Conservation (phyloP, 2,329 filamentous ascomycete genomes). For the Colletotrichum caudatum region DNA sequence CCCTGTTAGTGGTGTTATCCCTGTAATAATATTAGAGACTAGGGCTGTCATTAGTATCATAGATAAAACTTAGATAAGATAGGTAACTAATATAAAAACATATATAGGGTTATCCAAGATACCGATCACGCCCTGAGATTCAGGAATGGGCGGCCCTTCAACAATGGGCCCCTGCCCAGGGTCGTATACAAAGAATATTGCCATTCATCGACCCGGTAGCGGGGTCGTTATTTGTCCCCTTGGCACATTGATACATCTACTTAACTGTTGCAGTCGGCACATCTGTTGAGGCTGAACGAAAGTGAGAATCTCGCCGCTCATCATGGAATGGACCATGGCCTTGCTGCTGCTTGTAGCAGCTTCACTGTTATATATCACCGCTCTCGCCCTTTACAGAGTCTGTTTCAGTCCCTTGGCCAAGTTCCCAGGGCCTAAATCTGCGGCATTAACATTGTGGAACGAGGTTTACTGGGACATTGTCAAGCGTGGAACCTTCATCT, state of each 20-base stretch:
- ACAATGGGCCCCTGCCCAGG: neutral
- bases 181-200: too few relatives aligned
- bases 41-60: too few relatives aligned
- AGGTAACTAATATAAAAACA: too few relatives aligned
- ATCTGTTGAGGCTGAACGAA: neutral
- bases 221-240: neutral
- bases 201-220: slow-evolving; percentile 1
- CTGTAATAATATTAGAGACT: neutral
- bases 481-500: slow-evolving; percentile 49
- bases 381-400: slow-evolving; percentile 3
- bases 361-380: neutral
- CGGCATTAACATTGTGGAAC: slow-evolving; percentile 49
- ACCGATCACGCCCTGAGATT: too few relatives aligned
- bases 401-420: slow-evolving; percentile 19
- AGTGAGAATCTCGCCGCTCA: neutral
- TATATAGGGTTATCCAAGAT: too few relatives aligned
- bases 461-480: slow-evolving; percentile 52
- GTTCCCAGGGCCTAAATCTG: slow-evolving; percentile 48
- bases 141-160: neutral
- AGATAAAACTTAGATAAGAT: too few relatives aligned
- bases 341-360: slow-evolving; percentile 41
- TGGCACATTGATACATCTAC: neutral
- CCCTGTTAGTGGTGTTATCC: slow-evolving; percentile 14
- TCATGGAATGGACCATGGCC: slow-evolving; percentile 6
- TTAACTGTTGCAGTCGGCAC: neutral